Conservation (phyloP, 257 asterid species). For the Nyctanthes arbortristis region DNA sequence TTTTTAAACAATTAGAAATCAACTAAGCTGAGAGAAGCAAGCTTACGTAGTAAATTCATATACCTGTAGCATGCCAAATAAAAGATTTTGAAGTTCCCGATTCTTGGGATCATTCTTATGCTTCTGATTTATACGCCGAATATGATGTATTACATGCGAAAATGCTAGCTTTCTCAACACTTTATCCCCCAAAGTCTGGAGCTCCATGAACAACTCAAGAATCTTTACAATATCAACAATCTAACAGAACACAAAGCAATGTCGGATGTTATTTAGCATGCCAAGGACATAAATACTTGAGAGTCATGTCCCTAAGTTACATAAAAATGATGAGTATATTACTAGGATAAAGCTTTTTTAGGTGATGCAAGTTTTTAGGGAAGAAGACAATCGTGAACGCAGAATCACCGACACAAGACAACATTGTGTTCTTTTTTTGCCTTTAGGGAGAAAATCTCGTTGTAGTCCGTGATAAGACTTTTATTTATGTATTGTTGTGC, state of each 20-base stretch:
- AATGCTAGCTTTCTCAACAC: slow-evolving; percentile 62
- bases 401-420: too few relatives aligned
- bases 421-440: too few relatives aligned
- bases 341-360: too few relatives aligned
- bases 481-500: neutral
- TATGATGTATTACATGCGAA: slow-evolving; percentile 71
- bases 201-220: slow-evolving; percentile 84
- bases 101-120: slow-evolving; percentile 84
- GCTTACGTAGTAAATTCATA: slow-evolving; percentile 15
- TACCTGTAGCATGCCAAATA: slow-evolving; percentile 86
- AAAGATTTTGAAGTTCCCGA: slow-evolving; percentile 69
- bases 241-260: slow-evolving; percentile 33
- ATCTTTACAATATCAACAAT: slow-evolving; percentile 64
- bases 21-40: slow-evolving; percentile 5
- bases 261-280: slow-evolving; percentile 1
- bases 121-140: slow-evolving; percentile 79
- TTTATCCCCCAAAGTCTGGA: slow-evolving; percentile 80
- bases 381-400: too few relatives aligned
- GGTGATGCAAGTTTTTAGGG: too few relatives aligned
- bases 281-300: neutral
- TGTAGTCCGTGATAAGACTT: neutral
- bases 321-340: too few relatives aligned
- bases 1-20: neutral
- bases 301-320: neutral
- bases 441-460: too few relatives aligned